Evolutionary conservation across 148 eudicot genomes (phyloP).

Genomic region (Bassia scoparia): DNA sequence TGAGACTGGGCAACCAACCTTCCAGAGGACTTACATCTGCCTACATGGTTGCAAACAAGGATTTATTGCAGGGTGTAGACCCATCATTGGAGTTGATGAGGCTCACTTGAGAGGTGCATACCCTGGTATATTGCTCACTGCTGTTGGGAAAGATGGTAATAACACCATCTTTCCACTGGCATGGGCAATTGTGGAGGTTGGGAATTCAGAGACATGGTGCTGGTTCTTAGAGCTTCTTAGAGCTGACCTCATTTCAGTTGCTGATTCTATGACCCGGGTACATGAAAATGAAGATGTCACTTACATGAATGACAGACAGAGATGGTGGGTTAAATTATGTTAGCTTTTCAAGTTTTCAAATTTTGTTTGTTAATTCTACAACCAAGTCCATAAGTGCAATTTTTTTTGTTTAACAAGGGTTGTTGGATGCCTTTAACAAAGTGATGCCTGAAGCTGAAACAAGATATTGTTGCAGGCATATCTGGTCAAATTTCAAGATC

Average conservation of each 20-base stretch:
- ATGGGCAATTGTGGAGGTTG: constrained; percentile 7
- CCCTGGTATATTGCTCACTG: neutral
- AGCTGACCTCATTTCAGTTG: neutral
- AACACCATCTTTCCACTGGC: neutral
- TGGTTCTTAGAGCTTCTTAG: neutral
- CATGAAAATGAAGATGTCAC: neutral
- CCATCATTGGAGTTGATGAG: neutral
- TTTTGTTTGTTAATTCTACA: too few relatives aligned
- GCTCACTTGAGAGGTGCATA: neutral
- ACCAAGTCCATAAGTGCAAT: too few relatives aligned
- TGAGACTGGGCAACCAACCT: neutral
- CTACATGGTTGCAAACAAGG: neutral
- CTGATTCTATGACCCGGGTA: neutral
- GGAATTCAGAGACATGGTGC: neutral
- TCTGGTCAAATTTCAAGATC: too few relatives aligned
- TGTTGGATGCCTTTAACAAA: too few relatives aligned
- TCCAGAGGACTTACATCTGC: neutral
- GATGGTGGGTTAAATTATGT: neutral
- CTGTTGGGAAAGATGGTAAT: constrained; percentile 6
- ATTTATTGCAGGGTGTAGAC: neutral
- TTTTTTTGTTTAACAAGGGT: too few relatives aligned
- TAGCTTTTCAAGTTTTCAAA: too few relatives aligned
- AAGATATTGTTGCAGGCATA: too few relatives aligned
- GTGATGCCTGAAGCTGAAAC: too few relatives aligned
- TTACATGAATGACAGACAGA: neutral